Evolutionary conservation across 1,284 basidiomycete species (phyloP).

Genomic region (Boletus austroedulis): DNA sequence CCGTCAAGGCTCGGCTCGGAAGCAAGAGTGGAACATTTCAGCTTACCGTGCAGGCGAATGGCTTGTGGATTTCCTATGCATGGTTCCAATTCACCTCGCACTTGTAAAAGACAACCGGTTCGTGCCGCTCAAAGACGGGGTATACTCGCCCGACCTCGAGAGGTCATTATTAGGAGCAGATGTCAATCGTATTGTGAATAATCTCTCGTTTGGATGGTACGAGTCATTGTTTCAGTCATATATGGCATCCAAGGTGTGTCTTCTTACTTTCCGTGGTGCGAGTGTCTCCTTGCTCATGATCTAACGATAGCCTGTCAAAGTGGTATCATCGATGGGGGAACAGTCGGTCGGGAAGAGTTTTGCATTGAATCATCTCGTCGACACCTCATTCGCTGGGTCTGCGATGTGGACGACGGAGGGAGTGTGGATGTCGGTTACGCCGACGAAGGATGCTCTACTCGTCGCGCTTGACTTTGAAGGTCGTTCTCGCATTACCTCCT

Average conservation of each 20-base stretch:
- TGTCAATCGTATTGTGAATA: slow-evolving; percentile 55
- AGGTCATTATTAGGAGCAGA: slow-evolving; percentile 52
- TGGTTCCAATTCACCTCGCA: slow-evolving; percentile 64
- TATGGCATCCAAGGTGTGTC: slow-evolving; percentile 50
- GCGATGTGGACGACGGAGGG: slow-evolving; percentile 67
- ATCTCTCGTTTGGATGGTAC: slow-evolving; percentile 61
- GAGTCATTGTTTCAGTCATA: slow-evolving; percentile 63
- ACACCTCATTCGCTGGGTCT: slow-evolving; percentile 64
- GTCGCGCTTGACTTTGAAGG: slow-evolving; percentile 68
- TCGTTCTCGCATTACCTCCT: slow-evolving; percentile 1
- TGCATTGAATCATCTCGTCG: slow-evolving; percentile 58
- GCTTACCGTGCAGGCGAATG: slow-evolving; percentile 54
- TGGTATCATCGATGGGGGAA: slow-evolving; percentile 67
- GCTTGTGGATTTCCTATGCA: slow-evolving; percentile 57
- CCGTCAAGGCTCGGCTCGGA: not conserved
- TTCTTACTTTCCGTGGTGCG: fast-evolving
- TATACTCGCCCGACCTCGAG: slow-evolving; percentile 50
- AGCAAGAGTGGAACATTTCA: slow-evolving; percentile 34
- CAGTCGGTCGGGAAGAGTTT: slow-evolving; percentile 66
- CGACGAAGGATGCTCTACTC: slow-evolving; percentile 51
- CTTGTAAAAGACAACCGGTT: slow-evolving; percentile 58
- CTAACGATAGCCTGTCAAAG: slow-evolving; percentile 50
- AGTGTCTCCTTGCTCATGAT: not conserved
- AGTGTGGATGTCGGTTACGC: slow-evolving; percentile 67
- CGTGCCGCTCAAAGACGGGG: slow-evolving; percentile 57